Evolutionary conservation across 2,329 filamentous ascomycete species (phyloP).

Genomic region (Sporothrix brunneoviolacea): DNA sequence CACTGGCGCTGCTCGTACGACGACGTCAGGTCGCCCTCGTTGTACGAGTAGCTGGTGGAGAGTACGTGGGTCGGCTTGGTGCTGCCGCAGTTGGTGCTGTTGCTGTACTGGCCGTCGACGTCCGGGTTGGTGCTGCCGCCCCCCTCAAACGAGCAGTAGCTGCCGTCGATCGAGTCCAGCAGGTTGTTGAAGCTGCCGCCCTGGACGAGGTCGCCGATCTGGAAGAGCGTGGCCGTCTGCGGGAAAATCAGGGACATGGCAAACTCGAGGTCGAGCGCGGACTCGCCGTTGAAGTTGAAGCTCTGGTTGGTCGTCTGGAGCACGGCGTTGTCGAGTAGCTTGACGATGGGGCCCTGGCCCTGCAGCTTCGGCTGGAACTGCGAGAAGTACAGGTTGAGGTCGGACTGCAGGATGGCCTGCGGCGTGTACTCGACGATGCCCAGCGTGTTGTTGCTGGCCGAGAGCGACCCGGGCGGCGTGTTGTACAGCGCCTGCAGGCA

Average conservation of each 20-base stretch:
- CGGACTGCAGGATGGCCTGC: slow-evolving; percentile 45
- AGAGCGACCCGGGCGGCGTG: slow-evolving; percentile 33
- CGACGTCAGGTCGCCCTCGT: slow-evolving; percentile 42
- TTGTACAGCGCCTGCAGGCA: slow-evolving; percentile 46
- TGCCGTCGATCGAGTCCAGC: slow-evolving; percentile 39
- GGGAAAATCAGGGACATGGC: slow-evolving; percentile 42
- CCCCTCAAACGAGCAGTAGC: slow-evolving; percentile 36
- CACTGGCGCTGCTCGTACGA: slow-evolving; percentile 47
- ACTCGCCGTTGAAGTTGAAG: slow-evolving; percentile 34
- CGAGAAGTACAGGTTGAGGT: slow-evolving; percentile 42
- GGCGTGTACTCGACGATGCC: slow-evolving; percentile 50
- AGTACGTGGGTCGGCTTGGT: slow-evolving; percentile 43
- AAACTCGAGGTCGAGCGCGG: slow-evolving; percentile 30
- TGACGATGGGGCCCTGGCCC: slow-evolving; percentile 31
- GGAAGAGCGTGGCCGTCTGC: slow-evolving; percentile 43
- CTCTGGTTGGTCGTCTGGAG: slow-evolving; percentile 30
- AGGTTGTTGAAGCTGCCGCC: slow-evolving; percentile 24
- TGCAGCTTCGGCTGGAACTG: slow-evolving; percentile 36
- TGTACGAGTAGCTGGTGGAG: slow-evolving; percentile 46
- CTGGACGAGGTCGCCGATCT: slow-evolving; percentile 34
- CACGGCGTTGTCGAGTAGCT: slow-evolving; percentile 29
- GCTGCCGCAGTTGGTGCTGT: slow-evolving; percentile 39
- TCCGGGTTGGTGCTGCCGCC: slow-evolving; percentile 32
- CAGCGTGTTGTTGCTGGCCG: slow-evolving; percentile 38
- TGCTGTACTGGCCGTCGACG: slow-evolving; percentile 31